These are phyloP conservation scores for Aspergillus fumigatiaffinis DNA, from an alignment of 2,329 filamentous ascomycete species.

Conservation along the genomic window DNA sequence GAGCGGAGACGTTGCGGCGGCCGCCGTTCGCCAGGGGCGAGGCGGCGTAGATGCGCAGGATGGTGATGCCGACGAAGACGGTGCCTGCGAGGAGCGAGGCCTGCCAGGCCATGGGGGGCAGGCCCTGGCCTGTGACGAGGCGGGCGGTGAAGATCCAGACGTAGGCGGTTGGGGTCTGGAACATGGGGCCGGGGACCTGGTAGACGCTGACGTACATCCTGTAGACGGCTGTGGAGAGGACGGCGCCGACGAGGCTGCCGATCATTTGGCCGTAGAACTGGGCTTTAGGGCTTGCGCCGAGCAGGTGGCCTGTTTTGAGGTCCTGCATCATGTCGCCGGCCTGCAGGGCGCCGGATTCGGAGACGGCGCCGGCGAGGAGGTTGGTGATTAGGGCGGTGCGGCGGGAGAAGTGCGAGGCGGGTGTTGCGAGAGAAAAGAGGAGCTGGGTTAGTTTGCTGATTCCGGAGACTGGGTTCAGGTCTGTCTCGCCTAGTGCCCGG, in stretches of 20 bases:
- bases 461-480: slow-evolving; percentile 92
- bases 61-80: slow-evolving; percentile 69
- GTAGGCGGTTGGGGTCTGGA: slow-evolving; percentile 90
- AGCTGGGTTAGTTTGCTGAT: slow-evolving; percentile 96
- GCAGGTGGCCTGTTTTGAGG: slow-evolving; percentile 88
- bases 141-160: slow-evolving; percentile 97
- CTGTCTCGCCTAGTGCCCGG: slow-evolving; percentile 70
- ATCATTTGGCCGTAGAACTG: slow-evolving; percentile 98
- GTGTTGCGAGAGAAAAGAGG: slow-evolving; percentile 82
- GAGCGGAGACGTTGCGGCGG: slow-evolving; percentile 34
- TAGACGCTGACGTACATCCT: slow-evolving; percentile 88
- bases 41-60: slow-evolving; percentile 59
- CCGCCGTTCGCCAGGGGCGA: slow-evolving; percentile 29
- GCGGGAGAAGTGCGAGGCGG: slow-evolving; percentile 71
- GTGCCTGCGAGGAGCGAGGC: slow-evolving; percentile 72
- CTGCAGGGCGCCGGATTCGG: slow-evolving; percentile 80
- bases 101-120: slow-evolving; percentile 78
- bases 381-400: slow-evolving; percentile 87
- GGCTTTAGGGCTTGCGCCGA: slow-evolving; percentile 87
- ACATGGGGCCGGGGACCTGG: slow-evolving; percentile 78
- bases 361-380: slow-evolving; percentile 85
- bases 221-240: slow-evolving; percentile 84
- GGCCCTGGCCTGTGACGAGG: slow-evolving; percentile 82
- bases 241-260: slow-evolving; percentile 77
- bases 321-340: slow-evolving; percentile 97